Evolutionary conservation across 2,329 filamentous ascomycete genomes (phyloP), one percentile per base, ranked within the genome.

Genomic region (Fusarium mangiferae): DNA sequence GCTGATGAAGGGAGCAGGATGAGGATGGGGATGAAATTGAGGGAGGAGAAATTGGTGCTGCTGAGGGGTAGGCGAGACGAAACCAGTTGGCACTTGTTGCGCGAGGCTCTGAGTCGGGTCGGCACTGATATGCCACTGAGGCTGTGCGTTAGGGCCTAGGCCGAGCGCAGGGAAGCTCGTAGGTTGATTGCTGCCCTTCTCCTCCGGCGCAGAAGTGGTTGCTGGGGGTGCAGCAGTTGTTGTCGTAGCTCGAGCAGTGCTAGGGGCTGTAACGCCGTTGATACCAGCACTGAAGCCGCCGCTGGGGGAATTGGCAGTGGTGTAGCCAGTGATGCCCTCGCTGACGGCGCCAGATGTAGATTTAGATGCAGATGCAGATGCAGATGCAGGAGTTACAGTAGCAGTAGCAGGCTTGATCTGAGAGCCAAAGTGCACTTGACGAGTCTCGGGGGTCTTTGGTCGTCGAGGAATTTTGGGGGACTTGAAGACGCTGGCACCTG

Each of bases 101-200:
- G 65, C 75, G 64, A 81, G 67, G 67, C 80, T 83, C 73, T 80
- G 79, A 30, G 78, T 79, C 22, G 82, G 81, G 52, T 82, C 78
- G 72, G 75, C 75, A 62, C 81, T 78, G 65, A 80, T 82, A 72
- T 79, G 79, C 81, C 80, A 83, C 77, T 80, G 80, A 67, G 78
- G 48, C 45, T 73, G 61, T 52, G 66, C 58, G 72, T 64, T 56
- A 62, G 75, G 75, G 15, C 75, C 74, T 35, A 68, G 57, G n/a
- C 78, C 77, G 51, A 81, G 67, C 57, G 79, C 77, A 63, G 81
- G 81, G 49, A 81, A 82, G 62, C 62, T 76, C 41, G 72, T 66
- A 26, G 77, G 77, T 45, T 70, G 61, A 39, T 60, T 62, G 28
- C 66, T 46, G 39, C 57, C 35, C 41, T 66, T 71, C 46, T 45